phyloP scores from a whole-genome alignment of 148 eudicot genomes.

The Polygonum aviculare region DNA sequence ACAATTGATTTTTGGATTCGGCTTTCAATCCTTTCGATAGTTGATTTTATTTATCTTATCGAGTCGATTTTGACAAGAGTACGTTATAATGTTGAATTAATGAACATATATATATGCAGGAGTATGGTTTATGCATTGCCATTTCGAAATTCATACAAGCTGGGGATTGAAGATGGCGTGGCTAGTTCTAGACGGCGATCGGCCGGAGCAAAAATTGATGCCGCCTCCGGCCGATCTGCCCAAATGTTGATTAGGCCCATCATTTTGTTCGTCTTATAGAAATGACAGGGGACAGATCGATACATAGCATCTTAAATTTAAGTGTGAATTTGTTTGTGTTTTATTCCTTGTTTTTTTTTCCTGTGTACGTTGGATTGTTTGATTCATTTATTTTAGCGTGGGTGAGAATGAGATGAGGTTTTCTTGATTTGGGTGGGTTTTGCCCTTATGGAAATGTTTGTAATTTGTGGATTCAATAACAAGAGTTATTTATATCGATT shows the following conservation, averaged over 20 bases:
- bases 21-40: too few relatives aligned
- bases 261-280: background rate
- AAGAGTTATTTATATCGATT: background rate
- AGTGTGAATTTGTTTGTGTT: background rate
- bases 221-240: slow-evolving; percentile 61
- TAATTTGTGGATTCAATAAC: background rate
- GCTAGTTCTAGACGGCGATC: slow-evolving; percentile 42
- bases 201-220: slow-evolving; percentile 39
- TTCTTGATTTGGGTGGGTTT: background rate
- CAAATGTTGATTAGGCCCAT: slow-evolving; percentile 25
- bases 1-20: too few relatives aligned
- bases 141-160: slow-evolving; percentile 57
- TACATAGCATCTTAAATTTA: background rate
- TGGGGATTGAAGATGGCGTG: slow-evolving; percentile 77
- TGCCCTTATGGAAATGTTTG: background rate
- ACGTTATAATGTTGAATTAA: background rate
- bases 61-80: too few relatives aligned
- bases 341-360: background rate
- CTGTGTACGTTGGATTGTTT: background rate
- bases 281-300: background rate
- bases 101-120: slow-evolving; percentile 16
- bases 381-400: background rate
- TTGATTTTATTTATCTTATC: too few relatives aligned
- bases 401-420: background rate
- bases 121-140: slow-evolving; percentile 73